Evolutionary conservation across 306 rosid species (phyloP), one percentile per base, ranked within the genome.

Genomic region (Boehmeria nivea): DNA sequence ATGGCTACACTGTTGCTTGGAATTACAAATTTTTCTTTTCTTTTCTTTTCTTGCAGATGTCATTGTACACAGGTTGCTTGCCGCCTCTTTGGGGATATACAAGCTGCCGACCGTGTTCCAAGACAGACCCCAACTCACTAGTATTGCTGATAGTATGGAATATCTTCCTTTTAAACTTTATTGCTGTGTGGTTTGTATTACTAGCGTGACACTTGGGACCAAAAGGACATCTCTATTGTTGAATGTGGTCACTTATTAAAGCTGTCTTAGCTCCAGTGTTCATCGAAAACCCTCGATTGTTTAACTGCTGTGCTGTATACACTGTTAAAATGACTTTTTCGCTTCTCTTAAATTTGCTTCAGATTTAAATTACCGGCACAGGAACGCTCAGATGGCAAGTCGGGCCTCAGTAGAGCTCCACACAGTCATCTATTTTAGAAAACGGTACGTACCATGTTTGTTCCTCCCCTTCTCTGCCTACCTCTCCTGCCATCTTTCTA

Each of bases 331-430:
- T 53, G 59, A 12, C 26, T 54, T 18, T 4, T 33, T 33, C 55
- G 57, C 60, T 45, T 61, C 43, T 20, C 43, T 9, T 73, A 3
- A 56, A 53, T 63, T 67, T 65, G 54, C 36, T 68, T 58, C 75
- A 91, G 99, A 91, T 80, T 88, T 91, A 68, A 91, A 91, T 73
- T 85, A 84, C 77, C 85, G 96, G 52, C 99, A 87, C 23, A 87
- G 94, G 74, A 91, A 87, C 57, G 99, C 99, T 27, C 99, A 91
- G 74, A 85, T 87, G 94, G 99, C 96, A 21, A 74, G 99, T 57
- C 82, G 99, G 48, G 87, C 95, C 48, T 91, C 96, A 18, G 93
- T 87, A 63, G 99, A 91, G 81, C 83, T 91, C 60, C 93, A 87
- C 61, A 91, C 98, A 17, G 76, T 84, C 3, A 80, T 82, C 48